phyloP scores from a whole-genome alignment of 805 yeast genomes.

The Torulaspora quercuum region DNA sequence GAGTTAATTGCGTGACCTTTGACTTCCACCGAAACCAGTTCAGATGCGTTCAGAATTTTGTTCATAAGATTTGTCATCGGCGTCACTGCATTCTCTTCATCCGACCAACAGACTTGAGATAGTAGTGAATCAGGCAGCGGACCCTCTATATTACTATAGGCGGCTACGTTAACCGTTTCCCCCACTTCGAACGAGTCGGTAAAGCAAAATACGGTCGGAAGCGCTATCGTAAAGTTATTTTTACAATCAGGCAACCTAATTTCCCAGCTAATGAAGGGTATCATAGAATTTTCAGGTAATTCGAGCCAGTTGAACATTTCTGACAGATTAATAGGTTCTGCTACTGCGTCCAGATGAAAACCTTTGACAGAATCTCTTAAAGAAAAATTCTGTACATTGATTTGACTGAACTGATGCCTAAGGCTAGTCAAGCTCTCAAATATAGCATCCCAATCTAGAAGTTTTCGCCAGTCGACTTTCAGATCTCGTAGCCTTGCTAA shows the following conservation, averaged over 20 bases:
- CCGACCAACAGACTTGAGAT: conserved; percentile 31
- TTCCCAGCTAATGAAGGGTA: conserved; percentile 41
- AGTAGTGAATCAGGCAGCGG: conserved; percentile 29
- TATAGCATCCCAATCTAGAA: conserved; percentile 21
- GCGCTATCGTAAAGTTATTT: conserved; percentile 27
- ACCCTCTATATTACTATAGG: conserved; percentile 22
- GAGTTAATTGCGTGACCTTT: conserved; percentile 16
- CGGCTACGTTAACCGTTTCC: conserved; percentile 6
- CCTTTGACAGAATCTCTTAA: conserved; percentile 25
- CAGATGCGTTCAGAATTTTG: conserved; percentile 23
- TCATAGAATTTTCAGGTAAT: conserved; percentile 14
- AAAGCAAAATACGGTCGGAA: conserved; percentile 27
- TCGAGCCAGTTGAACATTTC: conserved; percentile 17
- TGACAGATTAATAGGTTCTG: conserved; percentile 26
- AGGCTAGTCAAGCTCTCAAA: conserved; percentile 9
- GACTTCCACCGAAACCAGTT: conserved; percentile 20
- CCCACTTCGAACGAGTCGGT: conserved; percentile 14
- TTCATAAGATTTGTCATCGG: conserved; percentile 33
- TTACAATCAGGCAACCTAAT: conserved; percentile 39
- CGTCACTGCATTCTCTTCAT: conserved; percentile 33
- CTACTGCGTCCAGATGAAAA: conserved; percentile 24
- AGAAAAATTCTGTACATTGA: conserved; percentile 28
- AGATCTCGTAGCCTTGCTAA: conserved; percentile 17
- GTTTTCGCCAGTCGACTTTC: conserved; percentile 23
- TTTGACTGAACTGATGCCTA: conserved; percentile 16